Evolutionary conservation across 2,329 filamentous ascomycete genomes (phyloP).

Genomic region (Diaporthe capsici): DNA sequence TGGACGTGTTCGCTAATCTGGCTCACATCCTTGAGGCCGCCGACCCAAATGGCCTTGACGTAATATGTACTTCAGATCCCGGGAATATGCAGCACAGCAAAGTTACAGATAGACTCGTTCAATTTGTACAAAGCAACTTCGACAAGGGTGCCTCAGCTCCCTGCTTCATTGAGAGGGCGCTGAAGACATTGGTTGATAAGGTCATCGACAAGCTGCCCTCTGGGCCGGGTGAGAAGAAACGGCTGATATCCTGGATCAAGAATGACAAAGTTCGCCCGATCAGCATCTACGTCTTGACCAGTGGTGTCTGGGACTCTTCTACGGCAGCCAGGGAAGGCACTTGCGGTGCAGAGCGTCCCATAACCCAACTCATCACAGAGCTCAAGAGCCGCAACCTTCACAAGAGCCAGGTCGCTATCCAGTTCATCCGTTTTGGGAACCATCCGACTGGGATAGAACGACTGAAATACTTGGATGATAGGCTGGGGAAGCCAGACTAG

Average conservation of each 20-base stretch:
- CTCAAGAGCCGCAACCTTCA: neutral
- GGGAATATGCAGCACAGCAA: neutral
- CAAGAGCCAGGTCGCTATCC: constrained; percentile 13
- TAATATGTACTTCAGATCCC: neutral
- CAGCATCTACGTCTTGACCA: constrained; percentile 29
- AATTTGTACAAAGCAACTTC: constrained; percentile 4
- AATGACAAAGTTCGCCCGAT: neutral
- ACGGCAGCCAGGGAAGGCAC: neutral
- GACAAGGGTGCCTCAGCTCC: neutral
- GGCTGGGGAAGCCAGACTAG: neutral
- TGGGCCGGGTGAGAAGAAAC: neutral
- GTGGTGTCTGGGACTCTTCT: constrained; percentile 6
- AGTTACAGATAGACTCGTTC: neutral
- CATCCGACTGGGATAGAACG: neutral
- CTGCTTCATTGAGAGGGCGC: neutral
- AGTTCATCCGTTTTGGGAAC: constrained; percentile 25
- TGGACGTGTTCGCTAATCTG: neutral
- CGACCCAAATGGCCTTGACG: neutral
- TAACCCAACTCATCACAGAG: neutral
- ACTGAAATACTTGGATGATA: constrained; percentile 8
- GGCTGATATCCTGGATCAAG: neutral
- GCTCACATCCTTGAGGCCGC: constrained; percentile 12
- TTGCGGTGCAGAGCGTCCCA: neutral
- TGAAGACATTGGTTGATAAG: neutral
- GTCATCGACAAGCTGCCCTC: neutral